A percentile compares a stretch with the other conserved stretches of the same genome.
These are phyloP conservation scores for Puccinia novopanici DNA, from an alignment of 1,284 basidiomycete species.

Conservation along the genomic window DNA sequence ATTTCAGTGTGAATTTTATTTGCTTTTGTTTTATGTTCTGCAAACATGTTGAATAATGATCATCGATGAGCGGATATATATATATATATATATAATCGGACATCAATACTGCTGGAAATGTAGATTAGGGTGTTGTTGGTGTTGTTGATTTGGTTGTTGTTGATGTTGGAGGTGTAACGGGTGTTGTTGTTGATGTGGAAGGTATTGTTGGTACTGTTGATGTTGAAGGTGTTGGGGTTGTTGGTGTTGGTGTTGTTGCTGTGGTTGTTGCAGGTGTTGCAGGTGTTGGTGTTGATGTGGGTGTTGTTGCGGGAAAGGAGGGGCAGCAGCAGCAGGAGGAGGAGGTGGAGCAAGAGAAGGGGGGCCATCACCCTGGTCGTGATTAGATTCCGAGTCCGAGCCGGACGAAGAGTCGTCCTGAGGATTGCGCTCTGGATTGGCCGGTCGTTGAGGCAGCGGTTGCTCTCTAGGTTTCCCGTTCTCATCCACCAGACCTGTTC, in stretches of 20 bases:
- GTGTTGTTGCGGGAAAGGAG: background rate
- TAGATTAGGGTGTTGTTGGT: background rate
- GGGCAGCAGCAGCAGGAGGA: too few relatives aligned
- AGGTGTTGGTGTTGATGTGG: background rate
- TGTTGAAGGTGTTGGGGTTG: background rate
- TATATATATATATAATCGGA: background rate
- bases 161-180: background rate
- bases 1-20: too few relatives aligned
- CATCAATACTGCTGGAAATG: background rate
- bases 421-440: constrained; percentile 22
- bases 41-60: too few relatives aligned
- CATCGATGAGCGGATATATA: background rate
- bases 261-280: constrained; percentile 5
- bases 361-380: background rate
- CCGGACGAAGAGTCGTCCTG: constrained; percentile 30
- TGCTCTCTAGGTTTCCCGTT: constrained; percentile 43
- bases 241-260: background rate
- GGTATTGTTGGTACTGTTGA: background rate
- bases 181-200: background rate
- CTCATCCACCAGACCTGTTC: constrained; percentile 47
- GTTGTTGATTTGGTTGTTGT: background rate
- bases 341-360: background rate
- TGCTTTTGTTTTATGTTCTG: too few relatives aligned
- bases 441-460: constrained; percentile 49
- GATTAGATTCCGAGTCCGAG: background rate